Base-by-base conservation (phyloP, 805 yeast species). In the Spathaspora arborariae region DNA sequence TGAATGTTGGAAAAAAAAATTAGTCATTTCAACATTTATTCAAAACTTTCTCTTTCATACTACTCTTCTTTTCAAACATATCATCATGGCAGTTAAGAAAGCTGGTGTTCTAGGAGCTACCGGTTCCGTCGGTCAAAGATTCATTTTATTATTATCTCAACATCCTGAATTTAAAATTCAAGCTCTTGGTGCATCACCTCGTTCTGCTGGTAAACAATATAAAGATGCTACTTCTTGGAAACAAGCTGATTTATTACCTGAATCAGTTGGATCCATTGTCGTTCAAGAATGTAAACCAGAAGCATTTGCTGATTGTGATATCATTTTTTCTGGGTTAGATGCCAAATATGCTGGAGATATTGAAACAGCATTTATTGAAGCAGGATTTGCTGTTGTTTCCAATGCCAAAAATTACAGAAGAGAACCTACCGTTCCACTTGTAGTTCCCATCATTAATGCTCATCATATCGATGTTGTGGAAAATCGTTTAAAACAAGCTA, bases 61-160 rank as follows among this genome's bases (percentile, higher is more conserved):
- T 34, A 10, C 19, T 38, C 18, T 39, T 13, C 39, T 22, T 19
- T 34, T 41, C 18, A 37, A 15, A 27, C 34, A 4, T 5, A 4
- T 5, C 7, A 45, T 49, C 24, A 65, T 64, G 70, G 58, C 46
- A 24, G 47, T 61, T 36, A 75, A 64, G 51, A 79, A 78, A 65
- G 84, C 82, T 19, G 99, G 99, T 74, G 97, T 94, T 56, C 76
- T 92, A 51, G 99, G 99, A 43, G 98, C 98, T 55, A 92, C 99
- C 10, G 99, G 99, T 45, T 84, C 96, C 38, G 99, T 94, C 34
- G 99, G 99, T 47, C 99, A 94, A 69, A 80, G 98, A 57, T 94
- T 94, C 64, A 91, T 94, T 51, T 74, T 92, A 41, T 74, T 94
- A 42, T 75, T 94, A 52, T 79, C 90, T 2, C 72, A 86, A 51